phyloP scores from a whole-genome alignment of 1,139 yeast genomes.

The Barnettozyma hawaiiensis region DNA sequence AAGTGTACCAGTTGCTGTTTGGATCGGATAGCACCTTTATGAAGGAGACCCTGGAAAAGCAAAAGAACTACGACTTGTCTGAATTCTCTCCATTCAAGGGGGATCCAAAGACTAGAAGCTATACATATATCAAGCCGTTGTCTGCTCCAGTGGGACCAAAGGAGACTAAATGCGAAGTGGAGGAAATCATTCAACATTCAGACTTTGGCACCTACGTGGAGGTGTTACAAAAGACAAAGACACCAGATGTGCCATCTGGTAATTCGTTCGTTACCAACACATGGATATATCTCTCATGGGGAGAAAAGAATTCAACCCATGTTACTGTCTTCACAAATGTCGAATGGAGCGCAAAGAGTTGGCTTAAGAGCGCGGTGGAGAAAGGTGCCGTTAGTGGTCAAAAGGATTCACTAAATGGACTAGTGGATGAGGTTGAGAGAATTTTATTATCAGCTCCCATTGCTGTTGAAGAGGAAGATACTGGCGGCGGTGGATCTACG shows the following conservation, averaged over 20 bases:
- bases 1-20: constrained; percentile 58
- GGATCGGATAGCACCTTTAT: constrained; percentile 63
- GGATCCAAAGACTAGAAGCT: constrained; percentile 42
- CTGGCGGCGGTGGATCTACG: constrained; percentile 17
- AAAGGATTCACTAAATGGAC: constrained; percentile 45
- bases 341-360: constrained; percentile 68
- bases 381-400: constrained; percentile 63
- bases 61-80: constrained; percentile 66
- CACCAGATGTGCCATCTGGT: constrained; percentile 97
- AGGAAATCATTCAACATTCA: constrained; percentile 59
- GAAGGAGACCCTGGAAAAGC: constrained; percentile 48
- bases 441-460: constrained; percentile 1
- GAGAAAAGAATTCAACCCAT: constrained; percentile 57
- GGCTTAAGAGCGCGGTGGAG: constrained; percentile 49
- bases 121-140: constrained; percentile 73
- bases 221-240: constrained; percentile 62
- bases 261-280: constrained; percentile 71
- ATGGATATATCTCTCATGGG: constrained; percentile 61
- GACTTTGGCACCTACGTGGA: constrained; percentile 53
- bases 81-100: constrained; percentile 44
- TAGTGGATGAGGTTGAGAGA: constrained; percentile 38
- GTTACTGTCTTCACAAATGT: constrained; percentile 61
- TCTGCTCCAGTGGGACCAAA: constrained; percentile 87
- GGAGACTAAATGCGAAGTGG: constrained; percentile 74
- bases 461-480: constrained; percentile 18